A percentile compares a stretch with the other conserved stretches of the same genome.
These are phyloP conservation scores for Aureobasidium sp. DNA, from an alignment of 2,329 filamentous ascomycete genomes.

Conservation along the genomic window DNA sequence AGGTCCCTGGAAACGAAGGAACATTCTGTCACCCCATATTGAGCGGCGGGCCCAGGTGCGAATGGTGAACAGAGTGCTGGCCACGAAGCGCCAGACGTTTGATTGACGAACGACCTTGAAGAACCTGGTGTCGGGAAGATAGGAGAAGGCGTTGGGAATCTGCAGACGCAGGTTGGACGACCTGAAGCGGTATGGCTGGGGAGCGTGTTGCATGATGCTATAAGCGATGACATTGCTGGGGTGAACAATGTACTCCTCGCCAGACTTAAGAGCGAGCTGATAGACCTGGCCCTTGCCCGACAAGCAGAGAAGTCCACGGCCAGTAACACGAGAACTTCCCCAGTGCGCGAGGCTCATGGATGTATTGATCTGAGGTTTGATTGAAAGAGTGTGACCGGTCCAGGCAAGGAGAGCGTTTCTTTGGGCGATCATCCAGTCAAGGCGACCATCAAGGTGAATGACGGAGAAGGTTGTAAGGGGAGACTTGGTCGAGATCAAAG, in stretches of 20 bases:
- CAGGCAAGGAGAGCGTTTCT: constrained; percentile 86
- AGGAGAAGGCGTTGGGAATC: constrained; percentile 59
- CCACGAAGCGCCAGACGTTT: constrained; percentile 62
- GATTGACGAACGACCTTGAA: constrained; percentile 66
- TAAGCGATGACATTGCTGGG: constrained; percentile 88
- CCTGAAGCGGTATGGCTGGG: constrained; percentile 80
- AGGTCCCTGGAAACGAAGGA: constrained; percentile 83
- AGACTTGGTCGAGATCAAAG: constrained; percentile 81
- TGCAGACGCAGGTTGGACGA: constrained; percentile 69
- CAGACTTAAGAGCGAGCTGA: constrained; percentile 69
- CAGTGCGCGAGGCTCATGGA: constrained; percentile 75
- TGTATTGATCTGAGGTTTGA: constrained; percentile 68
- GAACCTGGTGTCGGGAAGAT: constrained; percentile 66
- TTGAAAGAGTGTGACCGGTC: constrained; percentile 79
- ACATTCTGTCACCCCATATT: constrained; percentile 89
- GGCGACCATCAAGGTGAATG: constrained; percentile 82
- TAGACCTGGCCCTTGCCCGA: constrained; percentile 86
- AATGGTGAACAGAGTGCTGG: constrained; percentile 58
- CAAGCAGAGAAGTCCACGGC: constrained; percentile 77
- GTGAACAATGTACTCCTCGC: constrained; percentile 86
- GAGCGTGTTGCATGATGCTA: constrained; percentile 64
- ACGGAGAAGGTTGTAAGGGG: constrained; percentile 80
- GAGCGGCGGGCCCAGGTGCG: constrained; percentile 72
- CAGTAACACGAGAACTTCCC: constrained; percentile 84
- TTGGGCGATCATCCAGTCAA: constrained; percentile 92